A percentile compares a stretch with the other conserved stretches of the same genome.
phyloP scores from a whole-genome alignment of 2,329 filamentous ascomycete species.

The Grosmannia serpens region DNA sequence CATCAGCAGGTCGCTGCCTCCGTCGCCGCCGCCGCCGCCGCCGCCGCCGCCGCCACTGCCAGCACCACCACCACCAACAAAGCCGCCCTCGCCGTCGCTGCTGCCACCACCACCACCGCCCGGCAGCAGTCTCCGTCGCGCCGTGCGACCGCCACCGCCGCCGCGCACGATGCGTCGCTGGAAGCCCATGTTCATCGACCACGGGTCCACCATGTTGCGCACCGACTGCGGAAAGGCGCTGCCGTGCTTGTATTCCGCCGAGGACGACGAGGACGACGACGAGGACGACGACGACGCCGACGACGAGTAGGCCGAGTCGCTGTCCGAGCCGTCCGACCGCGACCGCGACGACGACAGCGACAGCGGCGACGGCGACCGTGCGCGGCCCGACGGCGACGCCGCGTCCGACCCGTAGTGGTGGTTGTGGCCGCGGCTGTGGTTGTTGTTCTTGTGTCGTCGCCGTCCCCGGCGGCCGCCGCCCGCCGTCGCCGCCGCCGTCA shows the following conservation, averaged over 20 bases:
- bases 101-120: neutral
- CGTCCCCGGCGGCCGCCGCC: neutral
- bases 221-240: neutral
- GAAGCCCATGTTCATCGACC: conserved; percentile 22
- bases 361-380: neutral
- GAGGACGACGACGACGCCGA: conserved; percentile 29
- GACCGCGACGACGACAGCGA: conserved; percentile 16
- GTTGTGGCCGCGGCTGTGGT: neutral
- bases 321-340: conserved; percentile 29
- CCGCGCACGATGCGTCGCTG: conserved; percentile 49
- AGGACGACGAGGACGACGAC: neutral
- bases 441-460: neutral
- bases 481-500: conserved; percentile 18
- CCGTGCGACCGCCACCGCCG: conserved; percentile 17
- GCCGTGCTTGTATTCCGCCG: neutral
- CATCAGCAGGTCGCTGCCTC: neutral
- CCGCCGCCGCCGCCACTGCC: neutral
- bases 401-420: conserved; percentile 22
- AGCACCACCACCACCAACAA: neutral
- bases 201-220: conserved; percentile 9
- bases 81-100: conserved; percentile 18
- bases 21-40: conserved; percentile 18
- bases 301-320: conserved; percentile 22
- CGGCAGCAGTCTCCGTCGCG: neutral
- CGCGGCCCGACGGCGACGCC: conserved; percentile 16